Evolutionary conservation across 129 eudicot species (phyloP), one percentile per base, ranked within the genome.

Genomic region (Escallonia rubra): DNA sequence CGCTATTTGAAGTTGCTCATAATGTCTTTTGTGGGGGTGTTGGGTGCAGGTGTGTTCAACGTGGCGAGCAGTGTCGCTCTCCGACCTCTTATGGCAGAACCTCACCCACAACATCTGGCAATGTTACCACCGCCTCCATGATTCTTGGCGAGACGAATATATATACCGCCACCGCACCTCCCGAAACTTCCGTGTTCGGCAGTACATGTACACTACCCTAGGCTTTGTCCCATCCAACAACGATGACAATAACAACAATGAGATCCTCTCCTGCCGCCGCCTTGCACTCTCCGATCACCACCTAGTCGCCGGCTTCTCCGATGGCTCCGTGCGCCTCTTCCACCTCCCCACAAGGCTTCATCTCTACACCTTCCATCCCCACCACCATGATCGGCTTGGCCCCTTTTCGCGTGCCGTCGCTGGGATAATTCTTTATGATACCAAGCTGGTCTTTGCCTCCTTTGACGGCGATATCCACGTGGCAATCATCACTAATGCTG

Each of bases 291-390:
- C 91, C 3, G 83, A 82, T 12, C 68, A 72, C 80, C 85, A 84
- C 74, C 76, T 93, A 13, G 98, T 96, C 3, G 98, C 95, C 0
- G 98, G 98, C 5, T 89, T 89, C 68, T 86, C 96, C 10, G 95
- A 93, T 42, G 98, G 98, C 7, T 80, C 95, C 0, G 92, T 93
- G 48, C 88, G 81, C 45, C 80, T 93, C 4, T 93, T 86, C 71
- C 92, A 86, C 79, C 86, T 93, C 49, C 85, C 84, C 49, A 66
- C 78, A 16, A 68, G 80, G 67, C 58, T 63, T 55, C 87, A 86
- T 72, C 38, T 89, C 12, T 75, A 88, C 54, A 89, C 98, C 44
- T 74, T 80, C 78, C 87, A 73, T 69, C 98, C 98, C 3, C 91
- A 81, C 40, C 89, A 68, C 55, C 91, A 88, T n/a, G 85, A 86